Evolutionary conservation across 108 stramenopile species (phyloP), one percentile per base, ranked within the genome.

Genomic region (Cyclostephanos invisitatus): DNA sequence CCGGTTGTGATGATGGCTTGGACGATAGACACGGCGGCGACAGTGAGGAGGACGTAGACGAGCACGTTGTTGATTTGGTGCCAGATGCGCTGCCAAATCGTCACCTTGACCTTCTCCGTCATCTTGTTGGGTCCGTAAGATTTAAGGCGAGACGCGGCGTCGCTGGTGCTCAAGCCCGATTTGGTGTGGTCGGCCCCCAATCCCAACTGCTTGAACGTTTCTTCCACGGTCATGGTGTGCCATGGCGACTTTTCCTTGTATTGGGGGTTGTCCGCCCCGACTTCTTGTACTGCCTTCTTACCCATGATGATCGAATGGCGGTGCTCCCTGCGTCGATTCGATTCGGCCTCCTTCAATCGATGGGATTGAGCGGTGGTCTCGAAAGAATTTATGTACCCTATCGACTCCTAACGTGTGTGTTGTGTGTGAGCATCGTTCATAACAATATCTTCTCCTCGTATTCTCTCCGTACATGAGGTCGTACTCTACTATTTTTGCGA

Each of bases 61-160:
- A 91, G 73, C 0, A 91, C 91, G 67, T 91, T 91, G 73, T 74
- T 74, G 61, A 89, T 80, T 64, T 89, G 91, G 55, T 76, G 67
- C 88, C 88, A 91, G 63, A 91, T 89, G 46, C 85, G 86, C 58
- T 89, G 71, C 61, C 82, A 75, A 17, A 91, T 80, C 18, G 88
- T 89, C 61, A 76, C 72, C 75, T 89, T 86, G 56, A 80, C 73
- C 37, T 73, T 74, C 67, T 89, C 87, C 17, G 83, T 84, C 78
- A 91, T 51, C 63, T 84, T 70, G 78, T 91, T 91, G 12, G 73
- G 75, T 9, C 90, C 90, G 68, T 83, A 91, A 38, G 81, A 74
- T 12, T 56, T 55, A 56, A 91, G 67, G 47, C 91, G 88, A 5
- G 64, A 76, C 10, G 55, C 66, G n/a, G 89, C 91, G 35, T 89